Evolutionary conservation across 177 flowering plant species (phyloP), one percentile per base, ranked within the genome.

Genomic region (Vitis hybrid): DNA sequence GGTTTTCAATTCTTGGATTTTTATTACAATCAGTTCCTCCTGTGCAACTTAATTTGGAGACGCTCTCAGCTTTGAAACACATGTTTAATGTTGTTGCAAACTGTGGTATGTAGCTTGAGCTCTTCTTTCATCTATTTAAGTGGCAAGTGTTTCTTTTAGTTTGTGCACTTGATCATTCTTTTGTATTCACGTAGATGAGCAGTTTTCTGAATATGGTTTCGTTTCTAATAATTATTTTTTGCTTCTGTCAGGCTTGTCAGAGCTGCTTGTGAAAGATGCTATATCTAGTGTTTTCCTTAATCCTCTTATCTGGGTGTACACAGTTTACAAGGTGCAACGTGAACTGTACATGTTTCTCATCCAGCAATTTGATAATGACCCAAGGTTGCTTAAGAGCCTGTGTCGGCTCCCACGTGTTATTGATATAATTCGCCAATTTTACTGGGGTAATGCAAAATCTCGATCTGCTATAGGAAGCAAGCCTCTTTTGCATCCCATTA

Each of bases 321-420:
- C 97, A 4, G 81, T 48, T 64, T 96, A 89, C 78, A 81, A 85
- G 72, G 97, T 94, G 70, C 99, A 96, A 72, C 90, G 95, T 9
- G 99, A 96, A 69, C 74, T 94, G 45, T 96, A 91, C 79, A 86
- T 96, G 97, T 96, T 94, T 76, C 87, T 96, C 62, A 87, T 91
- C 69, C 92, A 92, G 77, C 92, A 93, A 70, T 89, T 93, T 79
- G 99, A 96, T 72, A 89, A 85, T 80, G 96, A 92, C 74, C 87
- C 93, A 32, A 83, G 91, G 70, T 69, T 94, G 74, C 88, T 92
- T 7, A 85, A 83, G 68, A 84, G 82, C 75, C 75, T 88, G 19
- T 96, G 97, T 79, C 84, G 80, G 63, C 89, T 94, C 34, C 98
- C 99, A 12, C 89, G 80, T 67, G 85, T 94, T 67, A 80, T 94